A percentile compares a stretch with the other conserved stretches of the same genome.
phyloP scores from a whole-genome alignment of 345 rosid genomes.

The Orychophragmus violaceus region DNA sequence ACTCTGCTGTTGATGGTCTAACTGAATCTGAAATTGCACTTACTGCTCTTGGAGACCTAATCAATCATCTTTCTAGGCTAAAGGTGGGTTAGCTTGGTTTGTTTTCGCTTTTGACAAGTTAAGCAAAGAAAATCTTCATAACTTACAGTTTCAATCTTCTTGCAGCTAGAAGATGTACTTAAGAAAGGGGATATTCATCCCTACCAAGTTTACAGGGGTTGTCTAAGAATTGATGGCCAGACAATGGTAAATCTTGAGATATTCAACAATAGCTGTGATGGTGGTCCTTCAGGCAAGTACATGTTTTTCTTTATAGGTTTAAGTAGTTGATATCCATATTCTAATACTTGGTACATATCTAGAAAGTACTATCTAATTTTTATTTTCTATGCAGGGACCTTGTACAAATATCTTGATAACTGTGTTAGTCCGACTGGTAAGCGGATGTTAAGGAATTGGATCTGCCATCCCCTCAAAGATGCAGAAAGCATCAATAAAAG shows the following conservation, averaged over 20 bases:
- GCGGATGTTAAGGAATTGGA: slow-evolving; percentile 85
- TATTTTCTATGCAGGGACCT: slow-evolving; percentile 56
- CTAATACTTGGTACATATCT: neutral
- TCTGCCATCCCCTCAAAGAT: slow-evolving; percentile 90
- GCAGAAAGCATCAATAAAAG: slow-evolving; percentile 61
- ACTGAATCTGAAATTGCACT: slow-evolving; percentile 44
- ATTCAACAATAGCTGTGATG: slow-evolving; percentile 68
- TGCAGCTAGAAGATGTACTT: slow-evolving; percentile 73
- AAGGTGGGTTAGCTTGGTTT: slow-evolving; percentile 49
- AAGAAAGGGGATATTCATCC: slow-evolving; percentile 67
- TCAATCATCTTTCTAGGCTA: slow-evolving; percentile 72
- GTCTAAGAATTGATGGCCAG: slow-evolving; percentile 93
- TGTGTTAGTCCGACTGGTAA: slow-evolving; percentile 79
- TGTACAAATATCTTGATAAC: slow-evolving; percentile 74
- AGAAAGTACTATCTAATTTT: neutral
- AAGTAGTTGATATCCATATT: neutral
- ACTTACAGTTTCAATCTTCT: slow-evolving; percentile 5
- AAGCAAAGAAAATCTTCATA: slow-evolving; percentile 1
- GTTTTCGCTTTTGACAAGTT: neutral
- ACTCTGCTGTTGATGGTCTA: slow-evolving; percentile 42
- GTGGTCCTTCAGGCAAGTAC: slow-evolving; percentile 70
- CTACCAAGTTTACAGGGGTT: slow-evolving; percentile 73
- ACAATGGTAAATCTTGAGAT: slow-evolving; percentile 88
- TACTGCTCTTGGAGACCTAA: slow-evolving; percentile 76
- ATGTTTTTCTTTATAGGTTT: neutral